Percentiles rank a stretch among this genome's conserved stretches.
Evolutionary conservation across 1,284 basidiomycete species (phyloP).

Genomic region (Trametes hirsuta): DNA sequence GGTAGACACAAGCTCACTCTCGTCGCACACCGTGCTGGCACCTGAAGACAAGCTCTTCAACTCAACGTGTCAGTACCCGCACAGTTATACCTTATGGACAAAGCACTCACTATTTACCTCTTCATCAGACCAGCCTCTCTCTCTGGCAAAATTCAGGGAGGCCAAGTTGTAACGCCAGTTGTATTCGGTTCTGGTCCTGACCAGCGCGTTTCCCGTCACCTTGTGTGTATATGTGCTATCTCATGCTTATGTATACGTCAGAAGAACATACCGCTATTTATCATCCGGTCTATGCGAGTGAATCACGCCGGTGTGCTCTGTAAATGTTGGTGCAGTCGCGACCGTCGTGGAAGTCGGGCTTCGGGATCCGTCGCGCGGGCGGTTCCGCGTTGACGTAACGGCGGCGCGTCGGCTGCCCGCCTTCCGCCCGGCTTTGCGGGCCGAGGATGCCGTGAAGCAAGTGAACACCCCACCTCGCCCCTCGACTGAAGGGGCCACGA

Average conservation of each 20-base stretch:
- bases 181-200: not conserved
- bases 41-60: slow-evolving; percentile 74
- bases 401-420: not conserved
- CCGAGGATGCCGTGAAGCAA: not conserved
- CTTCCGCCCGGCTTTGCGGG: not conserved
- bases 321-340: too few species aligned
- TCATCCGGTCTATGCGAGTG: too few species aligned
- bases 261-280: too few species aligned
- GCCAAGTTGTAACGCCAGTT: slow-evolving; percentile 24
- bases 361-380: too few species aligned
- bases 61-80: slow-evolving; percentile 64
- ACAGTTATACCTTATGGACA: not conserved
- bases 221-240: not conserved
- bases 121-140: slow-evolving; percentile 29
- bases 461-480: too few species aligned
- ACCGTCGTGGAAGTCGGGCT: too few species aligned
- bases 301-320: too few species aligned
- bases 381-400: too few species aligned
- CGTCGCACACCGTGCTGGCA: slow-evolving; percentile 59
- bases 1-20: slow-evolving; percentile 80
- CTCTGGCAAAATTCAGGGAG: slow-evolving; percentile 30
- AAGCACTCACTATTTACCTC: not conserved
- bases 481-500: not conserved
- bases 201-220: not conserved
- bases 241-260: too few species aligned